These are phyloP conservation scores for Phytopythium kandeliae DNA, from an alignment of 352 stramenopile genomes.

Conservation along the genomic window DNA sequence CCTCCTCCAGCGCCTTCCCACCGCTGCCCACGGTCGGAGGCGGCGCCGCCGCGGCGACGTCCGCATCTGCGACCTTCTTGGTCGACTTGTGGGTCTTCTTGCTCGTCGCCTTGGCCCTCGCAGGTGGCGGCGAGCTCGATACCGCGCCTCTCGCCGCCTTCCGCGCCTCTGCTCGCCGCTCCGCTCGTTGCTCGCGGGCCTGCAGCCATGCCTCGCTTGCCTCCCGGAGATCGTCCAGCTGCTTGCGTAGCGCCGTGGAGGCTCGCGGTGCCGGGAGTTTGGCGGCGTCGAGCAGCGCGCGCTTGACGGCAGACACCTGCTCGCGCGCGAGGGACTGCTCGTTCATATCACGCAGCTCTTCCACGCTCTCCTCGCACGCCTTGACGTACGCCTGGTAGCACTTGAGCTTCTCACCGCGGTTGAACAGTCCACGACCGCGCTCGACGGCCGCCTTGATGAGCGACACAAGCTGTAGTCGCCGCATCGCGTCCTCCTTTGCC, in stretches of 20 bases:
- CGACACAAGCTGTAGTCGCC: constrained; percentile 29
- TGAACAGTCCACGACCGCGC: constrained; percentile 65
- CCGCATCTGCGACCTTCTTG: constrained; percentile 10
- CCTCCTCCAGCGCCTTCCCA: constrained; percentile 43
- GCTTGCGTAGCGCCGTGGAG: constrained; percentile 51
- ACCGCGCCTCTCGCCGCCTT: constrained; percentile 9
- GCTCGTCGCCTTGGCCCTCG: not conserved
- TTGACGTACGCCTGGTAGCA: constrained; percentile 66
- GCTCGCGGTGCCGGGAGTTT: constrained; percentile 48
- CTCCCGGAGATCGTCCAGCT: constrained; percentile 32
- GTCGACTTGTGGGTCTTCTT: constrained; percentile 15
- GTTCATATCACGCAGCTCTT: constrained; percentile 32
- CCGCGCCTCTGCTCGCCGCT: constrained; percentile 5
- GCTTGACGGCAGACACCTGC: constrained; percentile 24
- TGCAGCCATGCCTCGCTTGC: constrained; percentile 2
- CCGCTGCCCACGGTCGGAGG: constrained; percentile 2
- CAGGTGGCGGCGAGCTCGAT: constrained; percentile 1
- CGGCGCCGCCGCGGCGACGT: not conserved
- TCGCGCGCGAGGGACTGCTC: constrained; percentile 20
- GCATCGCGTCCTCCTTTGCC: constrained; percentile 35
- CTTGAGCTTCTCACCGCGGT: constrained; percentile 66
- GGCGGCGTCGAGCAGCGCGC: constrained; percentile 33
- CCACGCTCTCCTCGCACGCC: constrained; percentile 34
- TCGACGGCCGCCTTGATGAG: constrained; percentile 45
- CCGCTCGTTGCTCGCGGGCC: constrained; percentile 1